Evolutionary conservation across 108 stramenopile genomes (phyloP).

Genomic region (Chaetoceros tenuissimus): DNA sequence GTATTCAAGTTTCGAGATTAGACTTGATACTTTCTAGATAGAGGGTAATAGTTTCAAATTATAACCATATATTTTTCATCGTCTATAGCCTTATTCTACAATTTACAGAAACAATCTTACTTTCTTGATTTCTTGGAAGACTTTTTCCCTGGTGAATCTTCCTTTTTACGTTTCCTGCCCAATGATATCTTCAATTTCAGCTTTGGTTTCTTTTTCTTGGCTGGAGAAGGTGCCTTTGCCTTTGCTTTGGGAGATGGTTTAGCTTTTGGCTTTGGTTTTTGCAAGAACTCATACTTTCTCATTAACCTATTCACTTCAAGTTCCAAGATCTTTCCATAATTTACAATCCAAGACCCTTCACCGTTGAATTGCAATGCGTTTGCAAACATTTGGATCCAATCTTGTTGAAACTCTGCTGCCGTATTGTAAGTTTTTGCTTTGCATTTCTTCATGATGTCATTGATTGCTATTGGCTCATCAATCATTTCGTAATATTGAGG

Average conservation of each 20-base stretch:
- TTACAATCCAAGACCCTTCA: conserved; percentile 72
- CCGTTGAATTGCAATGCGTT: conserved; percentile 78
- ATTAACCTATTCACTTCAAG: conserved; percentile 69
- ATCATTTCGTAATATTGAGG: conserved; percentile 80
- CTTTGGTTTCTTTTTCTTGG: conserved; percentile 28
- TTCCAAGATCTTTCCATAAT: conserved; percentile 51
- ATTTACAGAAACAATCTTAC: too few species aligned
- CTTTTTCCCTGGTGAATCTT: too few species aligned
- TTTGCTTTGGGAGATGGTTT: conserved; percentile 20
- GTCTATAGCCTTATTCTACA: too few species aligned
- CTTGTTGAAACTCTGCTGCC: conserved; percentile 52
- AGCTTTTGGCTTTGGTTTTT: conserved; percentile 6
- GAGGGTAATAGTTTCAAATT: too few species aligned
- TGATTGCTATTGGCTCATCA: conserved; percentile 79
- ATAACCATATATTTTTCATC: too few species aligned
- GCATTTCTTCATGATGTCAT: conserved; percentile 78
- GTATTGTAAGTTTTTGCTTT: conserved; percentile 53
- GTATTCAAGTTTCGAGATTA: background rate
- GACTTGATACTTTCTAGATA: too few species aligned
- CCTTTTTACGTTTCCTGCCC: background rate
- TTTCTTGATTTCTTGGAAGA: too few species aligned
- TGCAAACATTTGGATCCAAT: conserved; percentile 76
- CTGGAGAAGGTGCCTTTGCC: conserved; percentile 13
- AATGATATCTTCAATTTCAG: conserved; percentile 41
- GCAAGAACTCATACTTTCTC: conserved; percentile 63